A percentile compares a stretch with the other conserved stretches of the same genome.
These are phyloP conservation scores for Tylopilus orsonianus DNA, from an alignment of 1,284 basidiomycete species.

Conservation along the genomic window DNA sequence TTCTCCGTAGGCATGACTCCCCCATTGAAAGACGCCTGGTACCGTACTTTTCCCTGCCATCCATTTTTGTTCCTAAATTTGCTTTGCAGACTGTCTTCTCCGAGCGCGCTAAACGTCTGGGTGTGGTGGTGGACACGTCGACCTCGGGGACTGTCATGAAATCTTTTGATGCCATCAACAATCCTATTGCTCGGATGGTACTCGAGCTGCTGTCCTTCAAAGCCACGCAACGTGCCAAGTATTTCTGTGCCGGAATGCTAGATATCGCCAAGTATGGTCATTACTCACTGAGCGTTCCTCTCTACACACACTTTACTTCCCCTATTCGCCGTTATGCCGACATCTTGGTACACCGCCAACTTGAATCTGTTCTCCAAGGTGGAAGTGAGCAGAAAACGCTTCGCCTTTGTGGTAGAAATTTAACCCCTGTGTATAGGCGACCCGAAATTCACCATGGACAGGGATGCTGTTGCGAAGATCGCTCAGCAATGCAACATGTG, in stretches of 20 bases:
- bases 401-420: neutral
- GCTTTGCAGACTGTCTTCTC: slow-evolving; percentile 65
- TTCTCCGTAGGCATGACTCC: slow-evolving; percentile 90
- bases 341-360: slow-evolving; percentile 93
- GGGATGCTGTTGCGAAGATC: slow-evolving; percentile 95
- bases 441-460: slow-evolving; percentile 93
- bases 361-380: slow-evolving; percentile 84
- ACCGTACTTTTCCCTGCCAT: slow-evolving; percentile 29
- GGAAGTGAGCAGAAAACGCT: slow-evolving; percentile 48
- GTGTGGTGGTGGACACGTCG: slow-evolving; percentile 79
- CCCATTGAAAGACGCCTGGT: slow-evolving; percentile 90
- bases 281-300: slow-evolving; percentile 86
- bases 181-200: slow-evolving; percentile 71
- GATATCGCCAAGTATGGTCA: slow-evolving; percentile 98
- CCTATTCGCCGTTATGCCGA: slow-evolving; percentile 95
- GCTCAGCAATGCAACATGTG: slow-evolving; percentile 98
- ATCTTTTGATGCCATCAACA: slow-evolving; percentile 73
- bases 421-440: slow-evolving; percentile 45
- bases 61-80: slow-evolving; percentile 8
- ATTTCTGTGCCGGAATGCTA: slow-evolving; percentile 98
- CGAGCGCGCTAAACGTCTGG: slow-evolving; percentile 81
- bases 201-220: slow-evolving; percentile 85
- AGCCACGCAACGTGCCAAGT: slow-evolving; percentile 90
- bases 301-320: slow-evolving; percentile 98
- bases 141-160: slow-evolving; percentile 83